Base-by-base conservation (phyloP, 352 stramenopile genomes). In the Lagenidium giganteum region DNA sequence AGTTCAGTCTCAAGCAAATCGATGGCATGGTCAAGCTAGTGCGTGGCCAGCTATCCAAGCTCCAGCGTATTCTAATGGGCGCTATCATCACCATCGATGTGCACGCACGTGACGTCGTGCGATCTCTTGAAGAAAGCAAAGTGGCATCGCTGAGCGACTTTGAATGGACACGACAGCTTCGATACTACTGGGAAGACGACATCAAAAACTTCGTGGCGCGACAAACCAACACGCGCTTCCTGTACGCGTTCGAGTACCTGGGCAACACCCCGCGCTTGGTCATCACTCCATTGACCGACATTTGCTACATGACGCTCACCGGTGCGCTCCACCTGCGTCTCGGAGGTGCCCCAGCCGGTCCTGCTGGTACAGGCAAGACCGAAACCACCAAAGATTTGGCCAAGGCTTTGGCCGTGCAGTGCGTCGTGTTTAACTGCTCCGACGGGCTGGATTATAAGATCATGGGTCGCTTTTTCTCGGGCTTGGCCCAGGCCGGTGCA, bases 371-470 rank as follows among this genome's bases (percentile, higher is more conserved):
- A 7, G 90, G 90, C 18, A 98, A 98, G 54, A 98, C 93, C 7
- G 93, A 98, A 51, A 97, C 93, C 2, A 97, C 89, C 0, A 96
- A 96, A 36, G 93, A 98, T 66, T 57, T 98, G 11, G 93, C 89
- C 16, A 98, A 97, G 54, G 91, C 93, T 2, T 58, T 98, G 11
- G 93, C 90, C 5, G 83, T 96, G 8, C 92, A 97, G 42, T 97
- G 89, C 40, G 92, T 98, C 29, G 93, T 98, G 6, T 98, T 98
- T 47, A 98, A 98, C 61, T 98, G 93, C 47, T 98, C 92, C 0
- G 92, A 97, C 35, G 87, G 89, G 7, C 61, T 98, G 25, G 91
- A 98, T 63, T 98, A 97, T 67, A 97, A 97, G 57, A 97, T 98
- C 58, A 98, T 98, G 93, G 93, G 93, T 0, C 62, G 92, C 0